Evolutionary conservation across 2,329 filamentous ascomycete genomes (phyloP).

Genomic region (Coleophoma eucalyptorum): DNA sequence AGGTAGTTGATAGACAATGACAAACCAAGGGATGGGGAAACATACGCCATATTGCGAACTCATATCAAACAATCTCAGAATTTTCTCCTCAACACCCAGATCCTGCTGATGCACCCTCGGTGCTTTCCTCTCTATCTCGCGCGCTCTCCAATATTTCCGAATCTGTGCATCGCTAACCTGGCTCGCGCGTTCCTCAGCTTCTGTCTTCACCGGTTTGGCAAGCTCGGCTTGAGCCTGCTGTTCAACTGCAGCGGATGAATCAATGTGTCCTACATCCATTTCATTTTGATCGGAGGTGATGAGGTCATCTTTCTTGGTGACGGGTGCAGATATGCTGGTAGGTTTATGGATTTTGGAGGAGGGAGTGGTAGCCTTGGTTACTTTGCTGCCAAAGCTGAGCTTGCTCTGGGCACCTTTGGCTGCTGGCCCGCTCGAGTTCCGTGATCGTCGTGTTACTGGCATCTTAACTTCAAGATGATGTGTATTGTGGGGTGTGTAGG

Average conservation of each 20-base stretch:
- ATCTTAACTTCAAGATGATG: slow-evolving; percentile 21
- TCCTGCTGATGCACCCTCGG: slow-evolving; percentile 74
- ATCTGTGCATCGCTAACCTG: slow-evolving; percentile 67
- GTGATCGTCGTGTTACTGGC: slow-evolving; percentile 35
- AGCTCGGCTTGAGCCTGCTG: slow-evolving; percentile 17
- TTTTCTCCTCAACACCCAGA: slow-evolving; percentile 73
- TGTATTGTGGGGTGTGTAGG: no score
- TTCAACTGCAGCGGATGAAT: slow-evolving; percentile 8
- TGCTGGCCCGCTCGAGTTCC: slow-evolving; percentile 30
- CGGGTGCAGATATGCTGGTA: not conserved
- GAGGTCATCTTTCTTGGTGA: slow-evolving; percentile 5
- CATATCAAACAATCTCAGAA: slow-evolving; percentile 88
- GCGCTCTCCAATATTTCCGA: slow-evolving; percentile 69
- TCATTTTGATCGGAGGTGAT: not conserved
- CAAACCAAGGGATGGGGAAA: slow-evolving; percentile 20
- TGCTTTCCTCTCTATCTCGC: slow-evolving; percentile 66
- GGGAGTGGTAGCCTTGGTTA: slow-evolving; percentile 50
- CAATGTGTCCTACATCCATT: slow-evolving; percentile 12
- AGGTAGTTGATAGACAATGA: not conserved
- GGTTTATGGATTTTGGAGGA: slow-evolving; percentile 8
- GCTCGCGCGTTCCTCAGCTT: slow-evolving; percentile 54
- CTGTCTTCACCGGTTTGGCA: slow-evolving; percentile 35
- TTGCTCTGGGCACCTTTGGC: slow-evolving; percentile 45
- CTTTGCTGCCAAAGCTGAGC: slow-evolving; percentile 58
- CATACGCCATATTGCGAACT: slow-evolving; percentile 87